Evolutionary conservation across 208 protist species (phyloP), one percentile per base, ranked within the genome.

Genomic region (Angomonas desouzai): DNA sequence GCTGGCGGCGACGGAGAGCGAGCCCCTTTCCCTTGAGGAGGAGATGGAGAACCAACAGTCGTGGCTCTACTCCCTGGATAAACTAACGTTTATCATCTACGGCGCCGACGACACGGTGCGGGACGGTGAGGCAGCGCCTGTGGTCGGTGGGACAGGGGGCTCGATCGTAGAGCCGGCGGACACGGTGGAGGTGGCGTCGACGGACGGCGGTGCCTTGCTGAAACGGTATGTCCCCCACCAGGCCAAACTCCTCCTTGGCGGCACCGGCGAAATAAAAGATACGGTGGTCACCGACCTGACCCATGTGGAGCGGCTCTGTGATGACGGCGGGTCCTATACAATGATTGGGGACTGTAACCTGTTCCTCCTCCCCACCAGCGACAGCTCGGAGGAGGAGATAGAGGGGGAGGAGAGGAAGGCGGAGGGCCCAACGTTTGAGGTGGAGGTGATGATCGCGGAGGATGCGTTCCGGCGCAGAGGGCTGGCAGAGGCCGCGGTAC

Each of bases 291-390:
- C 29, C 25, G 30, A 23, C 55, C 2, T 38, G 55, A 38, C 3
- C 7, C 30, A 23, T 4, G 18, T 30, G 1, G 55, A 59, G 33
- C 11, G 22, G n/a, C 33, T 34, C 45, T 2, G 18, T 2, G 49
- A 33, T 13, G 62, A 62, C 38, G 29, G 20, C 6, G 18, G 23
- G 10, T 20, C 62, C 20, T 85, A 70, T 30, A 62, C 72, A 11
- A 87, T 94, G 88, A 73, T 94, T 43, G 93, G 93, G 0, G 93
- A 97, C 66, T 93, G 90, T 76, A 97, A 97, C 69, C 63, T 94
- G 10, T 96, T 97, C 53, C 40, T 93, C 29, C 68, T 89, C 23
- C 23, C 43, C 3, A 55, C 61, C 27, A 72, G 68, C 40, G 75
- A 80, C n/a, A 49, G 65, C 0, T 48, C 56, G 3, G 70, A 68